Conservation (phyloP, 78 protist species). For the Emiliania huxleyi region DNA sequence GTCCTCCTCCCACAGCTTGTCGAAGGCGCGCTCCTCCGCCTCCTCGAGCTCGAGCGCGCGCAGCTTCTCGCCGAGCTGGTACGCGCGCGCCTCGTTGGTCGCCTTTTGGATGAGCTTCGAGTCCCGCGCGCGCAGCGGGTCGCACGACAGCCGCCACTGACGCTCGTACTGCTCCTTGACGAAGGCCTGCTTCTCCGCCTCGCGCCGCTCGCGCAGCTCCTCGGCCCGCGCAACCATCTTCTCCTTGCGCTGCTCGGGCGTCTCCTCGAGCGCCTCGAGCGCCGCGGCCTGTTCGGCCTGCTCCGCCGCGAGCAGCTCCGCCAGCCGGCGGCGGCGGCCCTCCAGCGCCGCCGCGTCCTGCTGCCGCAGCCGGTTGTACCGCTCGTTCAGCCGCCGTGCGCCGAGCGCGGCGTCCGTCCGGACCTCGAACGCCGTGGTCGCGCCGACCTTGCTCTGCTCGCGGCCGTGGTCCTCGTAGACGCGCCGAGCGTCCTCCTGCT, state of each 20-base stretch:
- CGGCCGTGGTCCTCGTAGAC: neutral
- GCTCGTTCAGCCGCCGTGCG: constrained; percentile 53
- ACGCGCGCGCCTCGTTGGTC: neutral
- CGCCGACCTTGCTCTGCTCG: neutral
- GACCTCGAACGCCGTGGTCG: neutral
- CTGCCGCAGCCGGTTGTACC: constrained; percentile 63
- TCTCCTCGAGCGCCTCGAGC: constrained; percentile 67
- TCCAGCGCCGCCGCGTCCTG: neutral
- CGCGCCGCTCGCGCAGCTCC: neutral
- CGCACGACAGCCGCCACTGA: neutral
- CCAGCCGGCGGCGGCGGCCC: neutral
- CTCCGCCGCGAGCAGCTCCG: no score
- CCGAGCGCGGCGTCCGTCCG: neutral
- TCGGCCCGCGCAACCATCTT: no score
- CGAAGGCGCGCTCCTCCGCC: neutral
- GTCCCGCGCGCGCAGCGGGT: neutral
- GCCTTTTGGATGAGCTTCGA: neutral
- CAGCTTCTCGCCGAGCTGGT: neutral
- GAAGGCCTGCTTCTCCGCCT: neutral
- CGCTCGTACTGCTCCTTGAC: neutral
- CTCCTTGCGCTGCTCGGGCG: neutral
- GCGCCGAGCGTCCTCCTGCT: neutral
- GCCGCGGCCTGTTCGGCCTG: constrained; percentile 86
- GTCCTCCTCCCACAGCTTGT: neutral
- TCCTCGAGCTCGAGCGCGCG: neutral